Evolutionary conservation across 2,329 filamentous ascomycete genomes (phyloP).

Genomic region (Phaeosphaeria sp.): DNA sequence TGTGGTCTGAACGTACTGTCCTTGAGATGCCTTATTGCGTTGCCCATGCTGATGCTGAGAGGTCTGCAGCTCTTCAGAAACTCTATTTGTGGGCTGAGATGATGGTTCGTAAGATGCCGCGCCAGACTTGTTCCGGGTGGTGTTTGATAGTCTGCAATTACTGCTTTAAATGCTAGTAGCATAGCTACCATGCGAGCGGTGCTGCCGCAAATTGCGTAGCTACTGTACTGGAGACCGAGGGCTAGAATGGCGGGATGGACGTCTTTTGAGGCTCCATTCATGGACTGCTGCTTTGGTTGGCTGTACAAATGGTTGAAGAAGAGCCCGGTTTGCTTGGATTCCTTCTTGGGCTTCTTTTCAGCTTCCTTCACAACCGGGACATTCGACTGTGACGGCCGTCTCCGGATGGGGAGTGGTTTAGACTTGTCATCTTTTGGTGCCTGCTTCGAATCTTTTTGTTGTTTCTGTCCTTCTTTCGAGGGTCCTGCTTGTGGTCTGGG

Average conservation of each 20-base stretch:
- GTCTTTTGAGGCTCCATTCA: slow-evolving; percentile 68
- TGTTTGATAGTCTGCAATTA: slow-evolving; percentile 92
- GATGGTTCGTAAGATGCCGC: slow-evolving; percentile 88
- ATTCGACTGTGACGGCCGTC: slow-evolving; percentile 38
- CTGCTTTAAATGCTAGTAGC: slow-evolving; percentile 86
- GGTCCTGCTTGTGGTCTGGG: slow-evolving; percentile 45
- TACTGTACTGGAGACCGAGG: slow-evolving; percentile 87
- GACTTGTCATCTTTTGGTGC: slow-evolving; percentile 42
- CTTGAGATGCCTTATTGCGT: slow-evolving; percentile 94
- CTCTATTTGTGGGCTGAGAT: slow-evolving; percentile 92
- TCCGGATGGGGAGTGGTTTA: slow-evolving; percentile 41
- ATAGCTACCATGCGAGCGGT: slow-evolving; percentile 88
- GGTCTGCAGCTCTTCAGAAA: slow-evolving; percentile 94
- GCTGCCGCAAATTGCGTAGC: slow-evolving; percentile 87
- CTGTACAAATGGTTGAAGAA: slow-evolving; percentile 80
- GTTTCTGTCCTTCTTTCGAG: slow-evolving; percentile 39
- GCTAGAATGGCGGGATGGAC: slow-evolving; percentile 87
- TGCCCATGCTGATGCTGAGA: slow-evolving; percentile 95
- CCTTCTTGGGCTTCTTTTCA: slow-evolving; percentile 45
- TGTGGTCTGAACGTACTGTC: slow-evolving; percentile 59
- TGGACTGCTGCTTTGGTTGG: slow-evolving; percentile 71
- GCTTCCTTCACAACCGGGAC: slow-evolving; percentile 36
- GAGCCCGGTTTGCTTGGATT: slow-evolving; percentile 62
- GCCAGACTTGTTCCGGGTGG: slow-evolving; percentile 84
- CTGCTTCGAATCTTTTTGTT: slow-evolving; percentile 46